Conservation (phyloP, 2,329 filamentous ascomycete genomes). For the Penicillium sclerotiorum region DNA sequence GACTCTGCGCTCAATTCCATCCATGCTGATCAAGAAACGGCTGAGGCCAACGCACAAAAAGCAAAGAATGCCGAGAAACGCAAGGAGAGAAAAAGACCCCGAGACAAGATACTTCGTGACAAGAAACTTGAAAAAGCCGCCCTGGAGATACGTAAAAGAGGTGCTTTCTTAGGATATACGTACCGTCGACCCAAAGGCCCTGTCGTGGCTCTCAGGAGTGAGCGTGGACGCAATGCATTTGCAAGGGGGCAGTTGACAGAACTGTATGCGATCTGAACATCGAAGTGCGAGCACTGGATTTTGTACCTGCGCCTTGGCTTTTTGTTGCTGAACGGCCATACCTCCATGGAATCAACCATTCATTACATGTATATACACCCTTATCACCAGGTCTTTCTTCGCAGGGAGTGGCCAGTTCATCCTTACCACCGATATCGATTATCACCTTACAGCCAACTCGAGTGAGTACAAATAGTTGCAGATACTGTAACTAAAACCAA, state of each 20-base stretch:
- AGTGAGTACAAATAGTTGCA: too few species aligned
- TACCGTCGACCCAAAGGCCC: constrained; percentile 61
- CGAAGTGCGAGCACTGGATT: too few species aligned
- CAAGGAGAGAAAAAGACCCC: constrained; percentile 74
- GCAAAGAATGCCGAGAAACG: constrained; percentile 36
- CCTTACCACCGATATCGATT: not conserved
- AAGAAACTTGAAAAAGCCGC: constrained; percentile 64
- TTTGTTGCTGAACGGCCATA: too few species aligned
- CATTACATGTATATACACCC: not conserved
- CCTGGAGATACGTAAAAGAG: constrained; percentile 78
- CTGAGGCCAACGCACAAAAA: constrained; percentile 41
- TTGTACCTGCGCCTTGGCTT: too few species aligned
- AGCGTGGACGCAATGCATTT: constrained; percentile 34
- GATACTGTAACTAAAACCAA: too few species aligned
- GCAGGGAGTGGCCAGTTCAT: not conserved
- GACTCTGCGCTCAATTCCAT: not conserved
- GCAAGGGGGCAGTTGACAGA: constrained; percentile 27
- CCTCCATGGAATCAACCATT: not conserved
- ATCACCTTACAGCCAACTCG: not conserved
- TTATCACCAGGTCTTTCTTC: not conserved
- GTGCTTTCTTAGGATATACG: constrained; percentile 86
- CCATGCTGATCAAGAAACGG: not conserved
- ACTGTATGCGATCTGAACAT: constrained; percentile 23
- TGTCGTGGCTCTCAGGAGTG: constrained; percentile 35
- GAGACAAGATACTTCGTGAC: constrained; percentile 85